These are phyloP conservation scores for Colletotrichum eremochloae DNA, from an alignment of 2,329 filamentous ascomycete genomes.

Conservation along the genomic window DNA sequence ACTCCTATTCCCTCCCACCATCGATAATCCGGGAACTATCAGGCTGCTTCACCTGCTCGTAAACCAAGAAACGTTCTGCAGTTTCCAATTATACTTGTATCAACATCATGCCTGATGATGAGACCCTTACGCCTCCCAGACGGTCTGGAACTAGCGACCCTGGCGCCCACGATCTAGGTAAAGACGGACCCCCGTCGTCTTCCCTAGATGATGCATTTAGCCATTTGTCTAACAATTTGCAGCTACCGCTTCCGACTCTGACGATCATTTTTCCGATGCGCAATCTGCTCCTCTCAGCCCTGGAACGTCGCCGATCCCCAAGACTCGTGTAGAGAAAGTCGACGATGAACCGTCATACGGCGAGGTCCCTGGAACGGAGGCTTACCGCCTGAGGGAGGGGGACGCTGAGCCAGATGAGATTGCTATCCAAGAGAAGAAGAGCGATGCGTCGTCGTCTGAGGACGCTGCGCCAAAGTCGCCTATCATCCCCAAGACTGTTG, in stretches of 20 bases:
- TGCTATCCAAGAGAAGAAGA: conserved; percentile 54
- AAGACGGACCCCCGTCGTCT: conserved; percentile 14
- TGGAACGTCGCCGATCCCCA: conserved; percentile 66
- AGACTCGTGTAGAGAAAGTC: conserved; percentile 70
- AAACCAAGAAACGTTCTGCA: conserved; percentile 13
- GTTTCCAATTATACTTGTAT: conserved; percentile 7
- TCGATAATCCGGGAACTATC: conserved; percentile 18
- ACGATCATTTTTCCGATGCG: conserved; percentile 79
- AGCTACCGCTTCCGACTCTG: conserved; percentile 71
- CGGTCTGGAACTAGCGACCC: conserved; percentile 63
- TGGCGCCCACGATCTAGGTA: conserved; percentile 72
- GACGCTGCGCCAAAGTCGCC: conserved; percentile 45
- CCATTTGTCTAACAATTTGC: conserved; percentile 45
- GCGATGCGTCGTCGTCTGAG: conserved; percentile 45
- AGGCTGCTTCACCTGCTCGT: conserved; percentile 17
- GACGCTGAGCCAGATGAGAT: conserved; percentile 74
- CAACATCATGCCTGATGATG: conserved; percentile 50
- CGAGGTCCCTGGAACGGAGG: conserved; percentile 72
- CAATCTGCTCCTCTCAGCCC: conserved; percentile 65
- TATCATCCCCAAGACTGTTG: conserved; percentile 64
- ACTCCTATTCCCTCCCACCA: conserved; percentile 40
- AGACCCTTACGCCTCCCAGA: conserved; percentile 56
- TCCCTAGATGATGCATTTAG: conserved; percentile 19
- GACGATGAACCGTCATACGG: conserved; percentile 70
- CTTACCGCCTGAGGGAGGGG: conserved; percentile 66